Evolutionary conservation across 768 basidiomycete genomes (phyloP).

Genomic region (Lactifluus rugatus): DNA sequence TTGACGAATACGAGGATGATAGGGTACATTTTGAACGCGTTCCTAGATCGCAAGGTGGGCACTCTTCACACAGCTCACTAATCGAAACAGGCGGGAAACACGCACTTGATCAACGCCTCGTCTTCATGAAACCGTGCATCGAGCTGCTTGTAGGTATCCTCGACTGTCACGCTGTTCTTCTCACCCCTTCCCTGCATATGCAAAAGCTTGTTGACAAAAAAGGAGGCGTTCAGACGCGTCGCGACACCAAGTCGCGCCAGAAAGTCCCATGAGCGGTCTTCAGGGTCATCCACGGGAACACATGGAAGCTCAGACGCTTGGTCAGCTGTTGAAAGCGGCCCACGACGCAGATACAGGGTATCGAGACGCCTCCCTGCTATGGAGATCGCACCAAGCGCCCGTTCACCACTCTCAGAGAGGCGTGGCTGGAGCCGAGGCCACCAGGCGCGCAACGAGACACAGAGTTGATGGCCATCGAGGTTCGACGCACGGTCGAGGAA

Average conservation of each 20-base stretch:
- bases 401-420: neutral
- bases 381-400: slow-evolving; percentile 1
- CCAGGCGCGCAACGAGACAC: slow-evolving; percentile 9
- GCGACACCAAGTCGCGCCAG: slow-evolving; percentile 19
- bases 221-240: slow-evolving; percentile 10
- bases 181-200: slow-evolving; percentile 10
- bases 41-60: neutral
- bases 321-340: neutral
- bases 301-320: slow-evolving; percentile 11
- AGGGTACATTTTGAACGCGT: slow-evolving; percentile 11
- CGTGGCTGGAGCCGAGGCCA: slow-evolving; percentile 1
- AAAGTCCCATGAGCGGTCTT: slow-evolving; percentile 19
- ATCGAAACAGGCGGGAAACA: neutral
- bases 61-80: neutral
- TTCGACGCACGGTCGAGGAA: neutral
- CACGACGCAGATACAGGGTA: slow-evolving; percentile 10
- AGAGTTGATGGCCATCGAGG: neutral
- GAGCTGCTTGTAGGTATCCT: slow-evolving; percentile 19
- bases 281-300: slow-evolving; percentile 20
- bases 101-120: slow-evolving; percentile 20
- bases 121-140: slow-evolving; percentile 22
- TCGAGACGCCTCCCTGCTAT: slow-evolving; percentile 9
- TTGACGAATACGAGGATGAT: slow-evolving; percentile 13
- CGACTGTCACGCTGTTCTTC: slow-evolving; percentile 1
- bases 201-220: slow-evolving; percentile 19